phyloP scores from a whole-genome alignment of 2,329 filamentous ascomycete species.

The Aspergillus fructus region DNA sequence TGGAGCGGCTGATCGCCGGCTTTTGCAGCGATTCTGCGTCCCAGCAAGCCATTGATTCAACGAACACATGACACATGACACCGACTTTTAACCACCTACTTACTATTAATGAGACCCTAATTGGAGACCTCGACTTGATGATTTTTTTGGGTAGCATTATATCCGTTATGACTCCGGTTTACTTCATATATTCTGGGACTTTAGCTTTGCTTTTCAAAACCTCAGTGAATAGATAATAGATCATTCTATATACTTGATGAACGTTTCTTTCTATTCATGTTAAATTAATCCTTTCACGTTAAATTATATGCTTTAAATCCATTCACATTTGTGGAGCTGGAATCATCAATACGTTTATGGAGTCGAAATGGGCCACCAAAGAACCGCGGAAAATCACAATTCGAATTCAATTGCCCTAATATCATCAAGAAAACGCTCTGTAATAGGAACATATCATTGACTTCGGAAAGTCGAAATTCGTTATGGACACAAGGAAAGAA shows the following conservation, averaged over 20 bases:
- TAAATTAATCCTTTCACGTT: no score
- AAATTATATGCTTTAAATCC: not conserved
- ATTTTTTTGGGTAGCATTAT: slow-evolving; percentile 1
- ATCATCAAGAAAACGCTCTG: slow-evolving; percentile 11
- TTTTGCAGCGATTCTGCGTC: slow-evolving; percentile 36
- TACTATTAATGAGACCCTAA: not conserved
- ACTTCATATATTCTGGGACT: not conserved
- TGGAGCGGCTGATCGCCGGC: slow-evolving; percentile 59
- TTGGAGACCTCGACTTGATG: not conserved
- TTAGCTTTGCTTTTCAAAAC: slow-evolving; percentile 1
- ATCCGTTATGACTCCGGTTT: slow-evolving; percentile 2
- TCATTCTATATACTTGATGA: slow-evolving; percentile 1
- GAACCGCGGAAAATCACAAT: not conserved
- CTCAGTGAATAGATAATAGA: slow-evolving; percentile 7
- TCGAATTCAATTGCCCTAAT: slow-evolving; percentile 1
- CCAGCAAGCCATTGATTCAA: slow-evolving; percentile 14
- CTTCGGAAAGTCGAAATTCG: slow-evolving; percentile 5
- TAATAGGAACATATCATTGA: slow-evolving; percentile 12
- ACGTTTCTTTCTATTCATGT: not conserved
- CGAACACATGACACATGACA: slow-evolving; percentile 23
- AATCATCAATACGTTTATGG: not conserved
- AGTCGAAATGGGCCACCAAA: not conserved
- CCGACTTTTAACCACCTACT: not conserved
- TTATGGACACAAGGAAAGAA: not conserved
- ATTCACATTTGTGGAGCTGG: not conserved